A percentile compares a stretch with the other conserved stretches of the same genome.
These are phyloP conservation scores for Fraxinus sp. DNA, from an alignment of 305 asterid genomes.

Conservation along the genomic window DNA sequence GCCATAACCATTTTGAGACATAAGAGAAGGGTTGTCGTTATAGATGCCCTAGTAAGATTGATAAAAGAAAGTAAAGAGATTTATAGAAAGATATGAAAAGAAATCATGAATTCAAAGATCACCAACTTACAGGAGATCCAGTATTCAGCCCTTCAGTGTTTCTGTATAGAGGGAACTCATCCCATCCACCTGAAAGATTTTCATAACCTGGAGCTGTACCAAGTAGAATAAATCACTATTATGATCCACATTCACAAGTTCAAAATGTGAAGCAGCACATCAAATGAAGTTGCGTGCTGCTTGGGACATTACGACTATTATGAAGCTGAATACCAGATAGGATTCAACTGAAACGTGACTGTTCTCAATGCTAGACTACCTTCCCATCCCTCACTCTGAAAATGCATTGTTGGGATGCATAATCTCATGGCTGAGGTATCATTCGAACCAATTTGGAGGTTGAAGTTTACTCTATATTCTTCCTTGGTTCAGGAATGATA, in stretches of 20 bases:
- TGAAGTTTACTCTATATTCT: background rate
- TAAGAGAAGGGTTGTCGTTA: slow-evolving; percentile 13
- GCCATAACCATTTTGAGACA: slow-evolving; percentile 17
- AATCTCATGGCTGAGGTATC: background rate
- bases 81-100: background rate
- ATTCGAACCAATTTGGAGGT: background rate
- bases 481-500: background rate
- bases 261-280: background rate
- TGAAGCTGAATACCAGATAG: background rate
- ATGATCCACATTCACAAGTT: background rate
- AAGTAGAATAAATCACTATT: slow-evolving; percentile 12
- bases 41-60: slow-evolving; percentile 15
- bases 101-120: background rate
- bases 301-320: background rate
- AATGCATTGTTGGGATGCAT: background rate
- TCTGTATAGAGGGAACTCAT: slow-evolving; percentile 16
- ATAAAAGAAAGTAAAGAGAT: background rate
- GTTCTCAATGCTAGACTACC: background rate
- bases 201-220: slow-evolving; percentile 22
- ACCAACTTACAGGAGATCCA: slow-evolving; percentile 22
- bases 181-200: slow-evolving; percentile 21
- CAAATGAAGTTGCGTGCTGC: background rate
- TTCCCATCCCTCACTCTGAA: background rate
- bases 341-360: background rate
- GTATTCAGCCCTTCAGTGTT: slow-evolving; percentile 16